Conservation (phyloP, 2,329 filamentous ascomycete species). For the Penicillium sp. region DNA sequence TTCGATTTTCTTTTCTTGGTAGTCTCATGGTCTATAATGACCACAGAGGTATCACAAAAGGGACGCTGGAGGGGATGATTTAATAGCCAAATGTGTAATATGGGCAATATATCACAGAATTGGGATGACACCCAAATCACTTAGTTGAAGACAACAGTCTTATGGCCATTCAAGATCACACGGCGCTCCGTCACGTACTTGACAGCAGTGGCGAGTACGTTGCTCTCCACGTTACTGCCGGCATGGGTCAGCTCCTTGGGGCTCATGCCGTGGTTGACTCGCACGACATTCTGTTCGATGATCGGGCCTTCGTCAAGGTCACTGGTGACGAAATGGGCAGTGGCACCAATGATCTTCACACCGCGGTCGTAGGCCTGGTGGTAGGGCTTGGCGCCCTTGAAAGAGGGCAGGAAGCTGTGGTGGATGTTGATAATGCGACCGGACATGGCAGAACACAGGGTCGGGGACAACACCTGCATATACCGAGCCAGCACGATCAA, state of each 20-base stretch:
- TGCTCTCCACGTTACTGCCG: slow-evolving; percentile 79
- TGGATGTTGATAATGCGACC: slow-evolving; percentile 91
- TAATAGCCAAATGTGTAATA: not conserved
- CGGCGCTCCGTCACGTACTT: slow-evolving; percentile 79
- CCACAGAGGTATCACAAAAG: not conserved
- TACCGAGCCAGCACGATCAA: slow-evolving; percentile 79
- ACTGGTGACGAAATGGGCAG: slow-evolving; percentile 80
- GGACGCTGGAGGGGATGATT: not conserved
- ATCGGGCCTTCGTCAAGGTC: slow-evolving; percentile 84
- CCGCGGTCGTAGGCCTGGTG: slow-evolving; percentile 83
- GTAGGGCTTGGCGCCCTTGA: slow-evolving; percentile 86
- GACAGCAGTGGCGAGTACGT: slow-evolving; percentile 75
- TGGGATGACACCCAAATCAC: not conserved
- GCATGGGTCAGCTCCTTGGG: slow-evolving; percentile 74
- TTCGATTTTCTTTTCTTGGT: not conserved
- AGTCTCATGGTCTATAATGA: not conserved
- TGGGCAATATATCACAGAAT: not conserved
- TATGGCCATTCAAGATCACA: slow-evolving; percentile 73
- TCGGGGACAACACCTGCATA: slow-evolving; percentile 80
- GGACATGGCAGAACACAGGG: slow-evolving; percentile 72
- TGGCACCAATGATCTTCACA: slow-evolving; percentile 85
- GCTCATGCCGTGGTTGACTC: slow-evolving; percentile 73
- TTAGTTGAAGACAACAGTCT: slow-evolving; percentile 73
- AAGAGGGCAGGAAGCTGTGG: slow-evolving; percentile 79
- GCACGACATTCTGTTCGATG: slow-evolving; percentile 76